Evolutionary conservation across 495 filamentous ascomycete species (phyloP).

Genomic region (Paragyromitra xinjiangensis): DNA sequence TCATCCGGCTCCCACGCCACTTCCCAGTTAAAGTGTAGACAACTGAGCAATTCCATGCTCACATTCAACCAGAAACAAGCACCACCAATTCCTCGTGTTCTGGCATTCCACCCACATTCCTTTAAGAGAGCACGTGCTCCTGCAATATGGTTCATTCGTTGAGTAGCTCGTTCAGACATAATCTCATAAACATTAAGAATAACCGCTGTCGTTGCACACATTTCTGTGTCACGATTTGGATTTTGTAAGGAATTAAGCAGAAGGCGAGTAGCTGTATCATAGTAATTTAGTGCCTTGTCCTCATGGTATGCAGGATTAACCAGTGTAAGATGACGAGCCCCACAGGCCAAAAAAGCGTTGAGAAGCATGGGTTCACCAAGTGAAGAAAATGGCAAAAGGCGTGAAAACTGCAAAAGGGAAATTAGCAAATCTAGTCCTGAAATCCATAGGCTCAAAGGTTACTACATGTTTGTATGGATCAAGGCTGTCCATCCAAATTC

Average conservation of each 20-base stretch:
- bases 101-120: slow-evolving; percentile 89
- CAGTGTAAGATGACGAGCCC: slow-evolving; percentile 78
- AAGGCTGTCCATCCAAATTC: slow-evolving; percentile 92
- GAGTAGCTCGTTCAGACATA: slow-evolving; percentile 79
- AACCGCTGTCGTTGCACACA: slow-evolving; percentile 89
- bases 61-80: slow-evolving; percentile 97
- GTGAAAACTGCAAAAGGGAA: slow-evolving; percentile 69
- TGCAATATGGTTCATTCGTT: slow-evolving; percentile 86
- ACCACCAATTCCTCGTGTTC: slow-evolving; percentile 77
- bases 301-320: slow-evolving; percentile 75
- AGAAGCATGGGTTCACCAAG: slow-evolving; percentile 88
- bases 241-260: slow-evolving; percentile 79
- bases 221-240: slow-evolving; percentile 75
- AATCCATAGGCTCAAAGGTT: slow-evolving; percentile 27
- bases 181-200: slow-evolving; percentile 91
- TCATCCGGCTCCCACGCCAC: slow-evolving; percentile 90
- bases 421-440: slow-evolving; percentile 45
- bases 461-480: slow-evolving; percentile 83
- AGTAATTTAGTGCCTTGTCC: slow-evolving; percentile 81
- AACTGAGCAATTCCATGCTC: slow-evolving; percentile 86
- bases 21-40: slow-evolving; percentile 86
- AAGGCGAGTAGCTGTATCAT: slow-evolving; percentile 79
- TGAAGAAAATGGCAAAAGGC: slow-evolving; percentile 80
- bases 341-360: slow-evolving; percentile 89
- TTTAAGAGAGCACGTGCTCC: slow-evolving; percentile 87